phyloP scores from a whole-genome alignment of 805 yeast species.

The Ascoidea asiatica region DNA sequence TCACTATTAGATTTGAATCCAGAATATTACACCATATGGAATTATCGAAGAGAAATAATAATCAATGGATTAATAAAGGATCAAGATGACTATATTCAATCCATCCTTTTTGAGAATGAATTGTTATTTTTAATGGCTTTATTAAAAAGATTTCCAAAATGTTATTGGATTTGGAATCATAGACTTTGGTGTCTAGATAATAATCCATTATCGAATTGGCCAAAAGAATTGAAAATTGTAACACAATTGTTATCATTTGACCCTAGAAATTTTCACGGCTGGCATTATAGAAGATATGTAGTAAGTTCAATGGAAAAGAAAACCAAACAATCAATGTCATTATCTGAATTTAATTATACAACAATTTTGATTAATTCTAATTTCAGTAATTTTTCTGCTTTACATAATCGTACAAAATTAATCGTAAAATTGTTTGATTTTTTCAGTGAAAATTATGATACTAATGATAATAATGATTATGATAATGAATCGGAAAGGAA shows the following conservation, averaged over 20 bases:
- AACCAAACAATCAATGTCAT: constrained; percentile 18
- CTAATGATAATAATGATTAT: constrained; percentile 1
- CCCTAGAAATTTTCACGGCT: constrained; percentile 83
- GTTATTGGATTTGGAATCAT: constrained; percentile 96
- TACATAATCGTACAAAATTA: constrained; percentile 78
- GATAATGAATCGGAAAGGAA: no score
- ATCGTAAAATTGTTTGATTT: constrained; percentile 38
- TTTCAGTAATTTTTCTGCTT: constrained; percentile 89
- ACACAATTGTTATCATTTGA: constrained; percentile 57
- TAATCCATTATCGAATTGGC: constrained; percentile 47
- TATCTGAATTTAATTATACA: constrained; percentile 61
- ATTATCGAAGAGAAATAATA: constrained; percentile 67
- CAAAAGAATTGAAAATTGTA: constrained; percentile 56
- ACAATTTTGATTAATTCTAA: constrained; percentile 66
- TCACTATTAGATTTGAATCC: constrained; percentile 56
- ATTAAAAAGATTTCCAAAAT: constrained; percentile 64
- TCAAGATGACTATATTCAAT: constrained; percentile 13
- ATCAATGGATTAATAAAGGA: constrained; percentile 16
- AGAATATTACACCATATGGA: constrained; percentile 85
- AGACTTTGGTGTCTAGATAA: constrained; percentile 65
- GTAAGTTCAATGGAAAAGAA: constrained; percentile 16
- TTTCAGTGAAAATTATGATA: no score
- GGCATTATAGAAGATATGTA: constrained; percentile 83
- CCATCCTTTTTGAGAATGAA: constrained; percentile 35
- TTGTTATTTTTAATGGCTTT: constrained; percentile 43